A percentile compares a stretch with the other conserved stretches of the same genome.
Evolutionary conservation across 225 moss, liverwort and hornwort species (phyloP).

Genomic region (Asterella californica): DNA sequence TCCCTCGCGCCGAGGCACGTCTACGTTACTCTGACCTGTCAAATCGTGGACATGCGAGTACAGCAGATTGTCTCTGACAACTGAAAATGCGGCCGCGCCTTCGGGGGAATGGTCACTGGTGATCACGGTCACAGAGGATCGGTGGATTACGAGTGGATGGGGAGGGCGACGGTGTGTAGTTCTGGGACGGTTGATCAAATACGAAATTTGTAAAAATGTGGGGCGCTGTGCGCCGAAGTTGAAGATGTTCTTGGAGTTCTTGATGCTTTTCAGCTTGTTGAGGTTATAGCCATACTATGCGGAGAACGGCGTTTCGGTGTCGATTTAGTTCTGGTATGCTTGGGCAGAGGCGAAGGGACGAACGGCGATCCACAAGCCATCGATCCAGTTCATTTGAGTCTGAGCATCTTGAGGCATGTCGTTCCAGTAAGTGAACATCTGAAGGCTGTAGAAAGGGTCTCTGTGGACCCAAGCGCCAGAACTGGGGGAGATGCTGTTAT

Average conservation of each 20-base stretch:
- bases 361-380: conserved; percentile 45
- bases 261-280: conserved; percentile 38
- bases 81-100: no score
- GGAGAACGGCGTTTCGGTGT: conserved; percentile 50
- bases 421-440: conserved; percentile 69
- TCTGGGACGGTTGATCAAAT: background rate
- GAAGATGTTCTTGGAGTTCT: conserved; percentile 63
- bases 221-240: conserved; percentile 72
- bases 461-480: conserved; percentile 54
- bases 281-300: conserved; percentile 61
- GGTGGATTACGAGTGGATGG: background rate
- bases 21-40: background rate
- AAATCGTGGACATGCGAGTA: background rate
- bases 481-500: conserved; percentile 37
- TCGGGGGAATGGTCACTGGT: no score
- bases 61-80: no score
- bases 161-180: background rate
- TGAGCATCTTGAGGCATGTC: conserved; percentile 22
- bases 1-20: background rate
- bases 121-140: no score
- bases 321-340: conserved; percentile 80
- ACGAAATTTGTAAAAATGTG: background rate
- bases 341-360: conserved; percentile 32
- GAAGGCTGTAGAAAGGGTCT: conserved; percentile 53
- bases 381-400: conserved; percentile 32